Base-by-base conservation (phyloP, 1,284 basidiomycete genomes). In the Ceratobasidium sp. region DNA sequence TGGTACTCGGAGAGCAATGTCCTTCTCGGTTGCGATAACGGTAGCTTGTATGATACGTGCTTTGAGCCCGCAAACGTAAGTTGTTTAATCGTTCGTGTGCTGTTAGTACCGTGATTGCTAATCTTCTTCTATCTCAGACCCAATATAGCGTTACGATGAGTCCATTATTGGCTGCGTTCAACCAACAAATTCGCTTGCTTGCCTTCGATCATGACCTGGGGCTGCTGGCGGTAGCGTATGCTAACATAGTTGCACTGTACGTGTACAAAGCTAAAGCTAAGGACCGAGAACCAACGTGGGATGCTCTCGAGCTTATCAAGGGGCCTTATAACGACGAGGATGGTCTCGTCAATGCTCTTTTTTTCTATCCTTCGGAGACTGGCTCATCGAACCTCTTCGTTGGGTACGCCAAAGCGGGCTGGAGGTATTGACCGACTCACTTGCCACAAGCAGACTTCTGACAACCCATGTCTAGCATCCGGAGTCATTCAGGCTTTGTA, bases 1-100 rank as follows among this genome's bases (percentile, higher is more conserved):
- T 61, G 58, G 58, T 61, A 20, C 39, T 61, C 58, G 9, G 58
- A 61, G 18, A 61, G 23, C 39, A 61, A 61, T 20, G 51, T 20
- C n/a, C 12, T 53, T 6, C 15, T 12, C 15, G 12, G 13, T n/a
- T 53, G 15, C 51, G n/a, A n/a, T n/a, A 53, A 53, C 51, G 51
- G 51, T 6, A 53, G 51, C 18, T 53, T 53, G 51, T 53, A 53
- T 20, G 18, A 18, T 53, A n/a, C n/a, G 13, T 53, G 51, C n/a
- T 53, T 53, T 53, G 51, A 53, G 13, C 51, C 51, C 6, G n/a
- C 51, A 20, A 53, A 53, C 51, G 51, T 53, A n/a, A 53, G 51
- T n/a, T n/a, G n/a, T n/a, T n/a, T n/a, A n/a, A 18, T 20, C 13
- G 44, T 13, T 6, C 13, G 13, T 13, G 13, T 46, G 13, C 44